phyloP scores from a whole-genome alignment of 805 yeast genomes.

The Starmera dryadoides region DNA sequence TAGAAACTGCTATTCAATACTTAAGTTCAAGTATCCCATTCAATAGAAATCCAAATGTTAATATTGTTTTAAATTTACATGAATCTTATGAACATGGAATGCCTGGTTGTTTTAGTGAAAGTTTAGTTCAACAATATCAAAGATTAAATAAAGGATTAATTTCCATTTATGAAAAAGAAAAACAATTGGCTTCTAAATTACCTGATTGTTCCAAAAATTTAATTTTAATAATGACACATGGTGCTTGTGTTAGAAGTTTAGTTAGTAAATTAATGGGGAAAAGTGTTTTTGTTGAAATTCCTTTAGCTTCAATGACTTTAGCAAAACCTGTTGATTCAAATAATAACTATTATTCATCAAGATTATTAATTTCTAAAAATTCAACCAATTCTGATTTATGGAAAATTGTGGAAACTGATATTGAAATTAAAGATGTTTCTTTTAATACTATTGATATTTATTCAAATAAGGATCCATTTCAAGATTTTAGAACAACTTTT shows the following conservation, averaged over 20 bases:
- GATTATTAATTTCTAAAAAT: neutral
- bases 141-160: constrained; percentile 29
- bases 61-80: constrained; percentile 24
- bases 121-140: constrained; percentile 26
- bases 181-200: constrained; percentile 17
- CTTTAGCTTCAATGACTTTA: constrained; percentile 24
- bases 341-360: neutral
- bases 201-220: constrained; percentile 24
- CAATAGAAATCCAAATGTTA: constrained; percentile 12
- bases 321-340: constrained; percentile 9
- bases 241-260: constrained; percentile 34
- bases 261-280: constrained; percentile 29
- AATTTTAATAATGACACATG: constrained; percentile 32
- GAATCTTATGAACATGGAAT: constrained; percentile 30
- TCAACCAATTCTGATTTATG: constrained; percentile 9
- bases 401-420: constrained; percentile 19
- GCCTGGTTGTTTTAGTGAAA: constrained; percentile 37
- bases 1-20: constrained; percentile 31
- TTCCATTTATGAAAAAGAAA: constrained; percentile 23
- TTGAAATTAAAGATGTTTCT: constrained; percentile 9
- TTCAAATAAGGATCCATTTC: constrained; percentile 15
- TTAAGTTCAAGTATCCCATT: constrained; percentile 21
- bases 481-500: constrained; percentile 19
- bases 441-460: constrained; percentile 12
- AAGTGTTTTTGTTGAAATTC: constrained; percentile 33